phyloP scores from a whole-genome alignment of 768 basidiomycete species.

The Panellus pusillus region DNA sequence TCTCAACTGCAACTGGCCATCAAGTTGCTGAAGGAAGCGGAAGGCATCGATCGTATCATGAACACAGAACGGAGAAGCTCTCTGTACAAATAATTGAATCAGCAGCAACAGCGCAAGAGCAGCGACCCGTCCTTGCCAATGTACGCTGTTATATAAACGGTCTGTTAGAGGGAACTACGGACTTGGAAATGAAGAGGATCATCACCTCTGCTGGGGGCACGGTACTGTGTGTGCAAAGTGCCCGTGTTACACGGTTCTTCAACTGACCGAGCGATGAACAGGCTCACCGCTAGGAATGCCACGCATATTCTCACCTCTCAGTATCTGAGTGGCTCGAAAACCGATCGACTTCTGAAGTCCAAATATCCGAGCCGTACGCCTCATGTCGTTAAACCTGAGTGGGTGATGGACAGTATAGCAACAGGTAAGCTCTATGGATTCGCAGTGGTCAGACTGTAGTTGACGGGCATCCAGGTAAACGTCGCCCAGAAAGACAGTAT shows the following conservation, averaged over 20 bases:
- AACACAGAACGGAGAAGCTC: constrained; percentile 50
- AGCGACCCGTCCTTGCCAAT: constrained; percentile 38
- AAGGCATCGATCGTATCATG: constrained; percentile 38
- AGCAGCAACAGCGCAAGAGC: constrained; percentile 17
- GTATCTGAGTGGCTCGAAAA: constrained; percentile 70
- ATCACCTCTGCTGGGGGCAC: constrained; percentile 67
- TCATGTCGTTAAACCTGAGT: constrained; percentile 73
- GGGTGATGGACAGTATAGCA: constrained; percentile 68
- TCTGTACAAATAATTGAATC: constrained; percentile 28
- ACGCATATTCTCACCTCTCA: constrained; percentile 82
- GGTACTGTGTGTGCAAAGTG: constrained; percentile 49
- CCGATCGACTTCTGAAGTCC: constrained; percentile 57
- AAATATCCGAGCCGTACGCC: constrained; percentile 45
- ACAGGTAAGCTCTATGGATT: constrained; percentile 52
- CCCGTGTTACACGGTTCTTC: not conserved
- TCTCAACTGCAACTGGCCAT: constrained; percentile 68
- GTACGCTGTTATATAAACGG: constrained; percentile 71
- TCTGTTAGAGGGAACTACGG: constrained; percentile 68
- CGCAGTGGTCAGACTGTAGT: constrained; percentile 12
- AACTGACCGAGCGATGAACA: constrained; percentile 27
- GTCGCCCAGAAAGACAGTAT: constrained; percentile 62
- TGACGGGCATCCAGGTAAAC: constrained; percentile 41
- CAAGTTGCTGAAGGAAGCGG: constrained; percentile 55
- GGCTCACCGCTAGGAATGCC: constrained; percentile 56
- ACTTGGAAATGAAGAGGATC: constrained; percentile 75